Base-by-base conservation (phyloP, 1,284 basidiomycete species). In the Pisolithus thermaeus region DNA sequence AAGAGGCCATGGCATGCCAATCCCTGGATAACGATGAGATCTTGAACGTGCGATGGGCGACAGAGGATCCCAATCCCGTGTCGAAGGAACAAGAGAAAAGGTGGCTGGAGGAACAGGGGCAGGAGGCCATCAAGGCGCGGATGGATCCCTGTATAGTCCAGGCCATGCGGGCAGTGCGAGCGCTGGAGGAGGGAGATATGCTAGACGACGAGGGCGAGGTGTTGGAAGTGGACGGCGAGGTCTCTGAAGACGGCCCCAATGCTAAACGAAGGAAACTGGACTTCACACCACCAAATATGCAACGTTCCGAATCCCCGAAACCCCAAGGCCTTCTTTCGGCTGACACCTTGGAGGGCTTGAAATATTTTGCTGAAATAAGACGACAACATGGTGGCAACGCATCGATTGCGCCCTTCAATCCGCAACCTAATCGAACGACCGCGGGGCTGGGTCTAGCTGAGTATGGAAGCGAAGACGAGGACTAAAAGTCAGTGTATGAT, bases 1-100 rank as follows among this genome's bases (percentile, higher is more conserved):
- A 98, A 67, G 97, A 99, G 70, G 84, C 97, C 1, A 99, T 99
- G 97, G 92, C 94, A 41, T 94, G 95, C 70, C 97, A 99, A 71
- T 96, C 92, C 23, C 77, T 99, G 58, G 96, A 99, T 69, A 92
- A 95, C 62, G 92, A 97, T 68, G 97, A 99, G 69, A 93, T 98
- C 58, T 80, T 99, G 57, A 99, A 99, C 69, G 92, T 97, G 42
- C 85, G 94, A 50, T 97, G 94, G 94, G 94, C 94, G 41, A 97
- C 94, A 0, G 94, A 96, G 67, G 94, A 97, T 66, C 94, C 94
- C 2, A 97, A 97, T 67, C 94, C 94, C 0, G 83, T 83, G 0
- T 84, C 87, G 51, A 94, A 93, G 62, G 82, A 88, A 6, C 80
- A 81, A 3, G 94, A 97, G 70, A 90, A 92, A 64, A 76, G 80